Base-by-base conservation (phyloP, 1,284 basidiomycete genomes). In the Irpex rosettiformis region DNA sequence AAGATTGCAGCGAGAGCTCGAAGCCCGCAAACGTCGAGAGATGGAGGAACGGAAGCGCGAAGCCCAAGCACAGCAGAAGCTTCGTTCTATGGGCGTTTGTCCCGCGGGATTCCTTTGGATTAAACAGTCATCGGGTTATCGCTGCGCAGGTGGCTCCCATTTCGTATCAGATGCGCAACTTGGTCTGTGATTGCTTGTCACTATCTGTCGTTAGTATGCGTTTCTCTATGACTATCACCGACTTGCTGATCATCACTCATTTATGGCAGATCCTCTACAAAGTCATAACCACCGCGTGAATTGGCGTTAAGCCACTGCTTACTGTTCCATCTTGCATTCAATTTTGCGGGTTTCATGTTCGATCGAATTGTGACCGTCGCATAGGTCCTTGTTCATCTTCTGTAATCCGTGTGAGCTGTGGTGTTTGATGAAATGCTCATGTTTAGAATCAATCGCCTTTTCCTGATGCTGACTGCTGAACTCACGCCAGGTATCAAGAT, bases 81-180 rank as follows among this genome's bases (percentile, higher is more conserved):
- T 88, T 16, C 72, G 76, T 3, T 25, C 63, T 0, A 77, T 85
- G 73, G 86, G 86, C 0, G 70, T 81, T 2, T 88, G 85, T 62
- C 62, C 68, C 4, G 74, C 65, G 24, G 84, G 85, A 1, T 88
- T 61, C 64, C 67, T 60, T 13, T 88, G 86, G 85, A 78, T 81
- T 52, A 74, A 73, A 56, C 69, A 76, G 53, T 43, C 49, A 0
- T 61, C 61, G 10, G 80, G 82, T 1, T 87, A 84, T 73, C 71
- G 78, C 2, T 88, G 85, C 65, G 72, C 74, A 2, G 85, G 80
- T 10, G 86, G 85, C 0, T 7, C 58, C 1, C 84, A 86, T 69
- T 80, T 72, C 51, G 70, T 86, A 7, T 55, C 56, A 5, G 61
- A 76, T 58, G 68, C 58, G 1, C 62, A 73, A 54, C 57, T 78